Evolutionary conservation across 345 rosid genomes (phyloP).

Genomic region (Eutrema yunnanense): DNA sequence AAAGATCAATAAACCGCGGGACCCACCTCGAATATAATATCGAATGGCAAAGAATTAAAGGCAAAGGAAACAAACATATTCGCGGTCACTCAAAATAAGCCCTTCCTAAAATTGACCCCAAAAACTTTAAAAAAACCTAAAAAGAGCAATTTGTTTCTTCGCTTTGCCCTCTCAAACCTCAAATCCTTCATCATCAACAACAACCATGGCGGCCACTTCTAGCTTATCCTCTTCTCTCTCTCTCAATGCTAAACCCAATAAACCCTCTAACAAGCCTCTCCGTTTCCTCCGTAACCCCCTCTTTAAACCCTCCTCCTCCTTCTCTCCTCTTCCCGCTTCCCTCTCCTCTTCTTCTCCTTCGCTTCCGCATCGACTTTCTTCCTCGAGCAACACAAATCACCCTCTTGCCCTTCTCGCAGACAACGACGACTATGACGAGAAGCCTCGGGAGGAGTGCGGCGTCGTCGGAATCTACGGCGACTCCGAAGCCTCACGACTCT

Average conservation of each 20-base stretch:
- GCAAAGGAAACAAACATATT: slow-evolving; percentile 5
- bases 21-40: neutral
- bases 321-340: slow-evolving; percentile 3
- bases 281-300: slow-evolving; percentile 33
- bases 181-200: neutral
- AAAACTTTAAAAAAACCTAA: neutral
- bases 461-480: slow-evolving; percentile 86
- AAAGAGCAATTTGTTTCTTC: neutral
- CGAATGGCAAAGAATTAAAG: neutral
- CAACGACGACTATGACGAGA: slow-evolving; percentile 44
- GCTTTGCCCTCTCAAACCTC: slow-evolving; percentile 2
- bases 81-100: neutral
- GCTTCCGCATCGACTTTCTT: slow-evolving; percentile 16
- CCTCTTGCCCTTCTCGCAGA: slow-evolving; percentile 37
- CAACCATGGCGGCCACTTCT: slow-evolving; percentile 44
- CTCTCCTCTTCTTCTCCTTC: slow-evolving; percentile 11
- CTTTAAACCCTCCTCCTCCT: slow-evolving; percentile 33
- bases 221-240: slow-evolving; percentile 31
- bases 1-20: neutral
- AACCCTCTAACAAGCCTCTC: slow-evolving; percentile 15
- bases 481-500: slow-evolving; percentile 79
- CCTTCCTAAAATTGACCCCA: slow-evolving; percentile 8
- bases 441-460: slow-evolving; percentile 90
- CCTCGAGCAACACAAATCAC: slow-evolving; percentile 11
- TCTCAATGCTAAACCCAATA: slow-evolving; percentile 26